Evolutionary conservation across 306 rosid species (phyloP), one percentile per base, ranked within the genome.

Genomic region (Cotoneaster glaucophyllus): DNA sequence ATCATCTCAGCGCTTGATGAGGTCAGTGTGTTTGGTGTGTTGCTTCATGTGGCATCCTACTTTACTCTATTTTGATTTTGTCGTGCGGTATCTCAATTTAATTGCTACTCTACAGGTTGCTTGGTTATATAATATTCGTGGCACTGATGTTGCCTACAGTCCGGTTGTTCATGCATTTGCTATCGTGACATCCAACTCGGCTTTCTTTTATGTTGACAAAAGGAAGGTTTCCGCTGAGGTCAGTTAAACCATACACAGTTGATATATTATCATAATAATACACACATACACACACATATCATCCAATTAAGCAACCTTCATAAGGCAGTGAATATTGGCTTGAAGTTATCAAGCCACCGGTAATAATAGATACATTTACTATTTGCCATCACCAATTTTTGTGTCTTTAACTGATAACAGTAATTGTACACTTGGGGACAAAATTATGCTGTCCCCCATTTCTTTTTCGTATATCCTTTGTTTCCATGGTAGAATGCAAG

Each of bases 91-190:
- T 71, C 41, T 67, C 17, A 62, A 62, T 75, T 25, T 45, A 9
- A 31, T 81, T 72, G 52, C 67, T 76, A 37, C 69, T 77, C 69
- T 84, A 74, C 91, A 96, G 99, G 99, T 96, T 81, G 97, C 96
- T 59, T 96, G 99, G 99, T 67, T 88, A 85, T 96, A 96, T 82
- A 92, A 96, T 73, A 79, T 96, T 62, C 99, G 99, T 52, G 98
- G 99, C 81, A 90, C 82, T 73, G 99, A 96, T 83, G 97, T 96
- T 76, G 86, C 97, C 56, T 96, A 96, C 84, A 83, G 84, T 76
- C 99, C 99, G 5, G 98, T 96, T 77, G 93, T 88, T 83, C 96
- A 96, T 80, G 93, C 99, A 78, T 96, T 84, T 83, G 93, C 97
- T 67, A 83, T 90, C 58, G 89, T 96, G 71, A 90, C 97, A 73